These are phyloP conservation scores for Talaromyces verruculosus DNA, from an alignment of 2,329 filamentous ascomycete genomes.

Conservation along the genomic window DNA sequence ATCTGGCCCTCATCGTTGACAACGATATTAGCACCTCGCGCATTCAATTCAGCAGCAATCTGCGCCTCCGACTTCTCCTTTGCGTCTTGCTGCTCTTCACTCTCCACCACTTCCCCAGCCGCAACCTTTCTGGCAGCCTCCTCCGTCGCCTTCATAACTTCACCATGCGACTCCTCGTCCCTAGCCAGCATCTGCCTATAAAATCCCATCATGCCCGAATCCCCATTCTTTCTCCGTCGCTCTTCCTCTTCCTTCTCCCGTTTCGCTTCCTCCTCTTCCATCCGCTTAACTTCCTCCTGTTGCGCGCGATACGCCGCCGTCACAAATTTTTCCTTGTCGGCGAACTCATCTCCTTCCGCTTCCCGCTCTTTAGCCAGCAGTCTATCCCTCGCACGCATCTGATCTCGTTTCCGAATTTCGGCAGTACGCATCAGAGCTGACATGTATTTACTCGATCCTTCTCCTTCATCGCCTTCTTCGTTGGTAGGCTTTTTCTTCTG, in stretches of 20 bases:
- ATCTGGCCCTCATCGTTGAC: slow-evolving; percentile 66
- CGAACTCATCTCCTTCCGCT: slow-evolving; percentile 65
- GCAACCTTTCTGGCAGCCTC: slow-evolving; percentile 40
- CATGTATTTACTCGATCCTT: slow-evolving; percentile 58
- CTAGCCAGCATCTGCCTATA: slow-evolving; percentile 61
- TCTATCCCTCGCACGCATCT: slow-evolving; percentile 61
- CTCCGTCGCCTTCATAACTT: slow-evolving; percentile 57
- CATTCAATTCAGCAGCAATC: slow-evolving; percentile 56
- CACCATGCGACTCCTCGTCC: slow-evolving; percentile 58
- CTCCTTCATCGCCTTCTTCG: slow-evolving; percentile 28
- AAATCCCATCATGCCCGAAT: slow-evolving; percentile 59
- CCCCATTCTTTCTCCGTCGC: slow-evolving; percentile 47
- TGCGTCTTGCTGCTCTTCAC: slow-evolving; percentile 24
- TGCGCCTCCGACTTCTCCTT: slow-evolving; percentile 53
- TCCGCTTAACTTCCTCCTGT: slow-evolving; percentile 58
- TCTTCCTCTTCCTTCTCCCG: slow-evolving; percentile 56
- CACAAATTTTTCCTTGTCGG: slow-evolving; percentile 67
- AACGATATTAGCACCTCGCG: slow-evolving; percentile 52
- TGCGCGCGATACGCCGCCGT: slow-evolving; percentile 65
- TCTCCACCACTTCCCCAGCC: slow-evolving; percentile 32
- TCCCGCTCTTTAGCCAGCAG: slow-evolving; percentile 61
- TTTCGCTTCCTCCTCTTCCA: slow-evolving; percentile 60
- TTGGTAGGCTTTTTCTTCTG: slow-evolving; percentile 28
- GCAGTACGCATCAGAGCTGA: slow-evolving; percentile 59
- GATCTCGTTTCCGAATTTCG: slow-evolving; percentile 63